Evolutionary conservation across 2,329 filamentous ascomycete species (phyloP).

Genomic region (Paecilomyces fulvus): DNA sequence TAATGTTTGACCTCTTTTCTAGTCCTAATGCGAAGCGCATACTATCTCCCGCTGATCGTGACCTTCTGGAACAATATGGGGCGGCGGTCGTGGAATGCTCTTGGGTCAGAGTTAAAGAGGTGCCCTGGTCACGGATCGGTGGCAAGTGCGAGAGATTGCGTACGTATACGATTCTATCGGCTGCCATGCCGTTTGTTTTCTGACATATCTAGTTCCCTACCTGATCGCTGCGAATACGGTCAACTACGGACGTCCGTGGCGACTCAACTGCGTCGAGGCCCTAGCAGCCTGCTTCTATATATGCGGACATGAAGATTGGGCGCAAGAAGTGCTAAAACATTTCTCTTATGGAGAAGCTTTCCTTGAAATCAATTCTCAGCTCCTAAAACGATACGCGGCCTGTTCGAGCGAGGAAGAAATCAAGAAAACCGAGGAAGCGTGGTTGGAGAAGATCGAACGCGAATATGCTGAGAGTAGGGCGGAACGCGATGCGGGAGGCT

Average conservation of each 20-base stretch:
- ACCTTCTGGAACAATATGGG: slow-evolving; percentile 76
- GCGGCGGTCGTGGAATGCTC: slow-evolving; percentile 96
- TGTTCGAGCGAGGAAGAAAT: slow-evolving; percentile 74
- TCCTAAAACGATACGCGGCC: slow-evolving; percentile 76
- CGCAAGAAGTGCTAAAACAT: slow-evolving; percentile 67
- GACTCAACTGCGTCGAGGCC: slow-evolving; percentile 91
- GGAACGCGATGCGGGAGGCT: slow-evolving; percentile 46
- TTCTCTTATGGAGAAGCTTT: slow-evolving; percentile 88
- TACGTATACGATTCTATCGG: slow-evolving; percentile 17
- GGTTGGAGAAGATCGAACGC: slow-evolving; percentile 81
- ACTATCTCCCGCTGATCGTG: slow-evolving; percentile 72
- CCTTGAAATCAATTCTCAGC: slow-evolving; percentile 75
- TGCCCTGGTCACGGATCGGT: slow-evolving; percentile 84
- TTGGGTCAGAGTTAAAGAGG: slow-evolving; percentile 86
- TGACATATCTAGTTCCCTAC: slow-evolving; percentile 59
- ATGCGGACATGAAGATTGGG: slow-evolving; percentile 87
- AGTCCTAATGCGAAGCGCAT: slow-evolving; percentile 80
- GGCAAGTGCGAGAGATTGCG: slow-evolving; percentile 80
- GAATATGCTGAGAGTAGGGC: slow-evolving; percentile 78
- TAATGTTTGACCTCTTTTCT: slow-evolving; percentile 2
- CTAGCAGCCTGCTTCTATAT: slow-evolving; percentile 89
- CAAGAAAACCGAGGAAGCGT: slow-evolving; percentile 75
- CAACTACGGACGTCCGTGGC: slow-evolving; percentile 94
- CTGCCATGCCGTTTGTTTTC: neutral
- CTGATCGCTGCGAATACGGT: slow-evolving; percentile 93